These are phyloP conservation scores for Akanthomyces muscarius DNA, from an alignment of 2,329 filamentous ascomycete species.

Conservation along the genomic window DNA sequence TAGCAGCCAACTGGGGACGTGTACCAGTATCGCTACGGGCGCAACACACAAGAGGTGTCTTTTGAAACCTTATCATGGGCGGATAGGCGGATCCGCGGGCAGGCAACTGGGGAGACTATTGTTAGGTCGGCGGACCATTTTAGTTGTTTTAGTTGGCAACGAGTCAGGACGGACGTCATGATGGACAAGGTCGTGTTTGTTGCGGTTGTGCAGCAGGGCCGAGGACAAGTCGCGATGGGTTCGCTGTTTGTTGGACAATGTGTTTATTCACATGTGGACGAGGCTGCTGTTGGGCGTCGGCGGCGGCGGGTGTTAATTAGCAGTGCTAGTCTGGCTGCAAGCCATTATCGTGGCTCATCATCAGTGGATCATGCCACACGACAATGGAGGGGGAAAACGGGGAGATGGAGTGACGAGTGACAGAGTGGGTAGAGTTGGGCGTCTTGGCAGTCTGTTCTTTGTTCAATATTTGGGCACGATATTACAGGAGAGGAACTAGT, in stretches of 20 bases:
- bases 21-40: too few relatives aligned
- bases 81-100: slow-evolving; percentile 11
- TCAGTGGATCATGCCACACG: slow-evolving; percentile 5
- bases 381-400: background rate
- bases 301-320: background rate
- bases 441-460: slow-evolving; percentile 6
- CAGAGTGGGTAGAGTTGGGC: background rate
- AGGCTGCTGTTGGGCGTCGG: background rate
- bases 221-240: background rate
- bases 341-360: slow-evolving; percentile 6
- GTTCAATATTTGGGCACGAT: background rate
- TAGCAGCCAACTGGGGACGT: background rate
- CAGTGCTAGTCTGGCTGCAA: slow-evolving; percentile 3
- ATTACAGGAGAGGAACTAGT: background rate
- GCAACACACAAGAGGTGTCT: too few relatives aligned
- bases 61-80: slow-evolving; percentile 5
- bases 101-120: slow-evolving; percentile 2
- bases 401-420: background rate
- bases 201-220: too few relatives aligned
- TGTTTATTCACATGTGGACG: background rate
- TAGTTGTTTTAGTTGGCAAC: background rate
- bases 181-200: too few relatives aligned
- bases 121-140: background rate
- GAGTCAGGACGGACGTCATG: background rate
- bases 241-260: background rate